These are phyloP conservation scores for Cryoendolithus antarcticus DNA, from an alignment of 2,329 filamentous ascomycete species.

Conservation along the genomic window DNA sequence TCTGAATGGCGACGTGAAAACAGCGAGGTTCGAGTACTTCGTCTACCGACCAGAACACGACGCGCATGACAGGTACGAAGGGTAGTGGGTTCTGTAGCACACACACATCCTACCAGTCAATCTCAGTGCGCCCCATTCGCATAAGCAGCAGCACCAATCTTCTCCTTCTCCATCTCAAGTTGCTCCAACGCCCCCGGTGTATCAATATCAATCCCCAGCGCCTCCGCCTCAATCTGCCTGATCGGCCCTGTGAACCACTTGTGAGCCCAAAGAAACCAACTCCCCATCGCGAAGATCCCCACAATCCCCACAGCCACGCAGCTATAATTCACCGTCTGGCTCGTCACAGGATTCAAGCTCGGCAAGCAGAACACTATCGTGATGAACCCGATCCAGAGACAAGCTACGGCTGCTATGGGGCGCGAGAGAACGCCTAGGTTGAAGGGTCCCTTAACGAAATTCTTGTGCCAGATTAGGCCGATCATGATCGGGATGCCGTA, in stretches of 20 bases:
- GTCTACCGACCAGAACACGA: constrained; percentile 4
- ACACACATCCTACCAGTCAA: too few relatives aligned
- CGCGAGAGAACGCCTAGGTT: constrained; percentile 37
- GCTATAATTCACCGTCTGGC: constrained; percentile 48
- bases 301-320: constrained; percentile 48
- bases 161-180: constrained; percentile 21
- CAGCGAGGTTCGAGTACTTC: constrained; percentile 5
- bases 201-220: constrained; percentile 36
- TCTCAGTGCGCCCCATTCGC: too few relatives aligned
- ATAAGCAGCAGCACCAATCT: too few relatives aligned
- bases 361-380: constrained; percentile 47
- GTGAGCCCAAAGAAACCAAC: constrained; percentile 42
- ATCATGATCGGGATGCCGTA: constrained; percentile 47
- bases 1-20: constrained; percentile 3
- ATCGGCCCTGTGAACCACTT: constrained; percentile 46
- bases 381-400: constrained; percentile 43
- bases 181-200: constrained; percentile 34
- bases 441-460: constrained; percentile 47
- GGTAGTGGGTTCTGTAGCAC: too few relatives aligned
- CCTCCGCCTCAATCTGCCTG: constrained; percentile 40
- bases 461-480: constrained; percentile 38
- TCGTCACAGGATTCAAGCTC: constrained; percentile 41
- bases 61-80: constrained; percentile 2
- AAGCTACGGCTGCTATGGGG: constrained; percentile 36
- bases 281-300: constrained; percentile 32